Evolutionary conservation across 176 grass and related monocot species (phyloP).

Genomic region (Tuctoria greenei): DNA sequence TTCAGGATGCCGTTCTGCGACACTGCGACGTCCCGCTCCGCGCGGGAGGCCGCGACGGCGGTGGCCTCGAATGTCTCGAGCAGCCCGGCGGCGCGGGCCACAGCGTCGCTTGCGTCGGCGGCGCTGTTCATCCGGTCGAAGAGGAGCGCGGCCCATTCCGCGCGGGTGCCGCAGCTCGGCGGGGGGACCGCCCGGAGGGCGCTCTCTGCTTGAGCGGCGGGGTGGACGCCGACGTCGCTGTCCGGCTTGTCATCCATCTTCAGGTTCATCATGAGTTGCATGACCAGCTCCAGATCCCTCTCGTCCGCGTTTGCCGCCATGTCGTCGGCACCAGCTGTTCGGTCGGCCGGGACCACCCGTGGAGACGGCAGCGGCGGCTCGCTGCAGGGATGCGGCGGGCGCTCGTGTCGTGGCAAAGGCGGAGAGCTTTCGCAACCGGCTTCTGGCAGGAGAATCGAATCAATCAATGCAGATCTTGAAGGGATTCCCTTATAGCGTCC

Average conservation of each 20-base stretch:
- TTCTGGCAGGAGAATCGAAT: not conserved
- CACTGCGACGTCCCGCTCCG: not conserved
- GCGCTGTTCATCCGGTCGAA: not conserved
- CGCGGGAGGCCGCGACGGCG: not conserved
- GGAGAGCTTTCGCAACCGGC: not conserved
- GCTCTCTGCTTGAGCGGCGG: not conserved
- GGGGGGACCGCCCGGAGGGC: not conserved
- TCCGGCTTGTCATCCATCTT: not conserved
- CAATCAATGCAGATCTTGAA: not conserved
- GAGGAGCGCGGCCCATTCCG: not conserved
- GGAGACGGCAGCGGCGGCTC: not conserved
- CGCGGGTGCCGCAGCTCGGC: not conserved
- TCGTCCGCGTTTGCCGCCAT: not conserved
- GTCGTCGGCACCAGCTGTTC: not conserved
- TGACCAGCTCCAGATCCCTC: not conserved
- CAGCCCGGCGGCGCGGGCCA: not conserved
- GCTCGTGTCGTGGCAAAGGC: not conserved
- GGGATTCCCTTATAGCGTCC: not conserved
- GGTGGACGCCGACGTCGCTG: not conserved
- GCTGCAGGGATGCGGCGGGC: too few relatives aligned
- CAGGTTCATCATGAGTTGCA: not conserved
- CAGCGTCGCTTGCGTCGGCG: not conserved
- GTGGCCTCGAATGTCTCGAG: slow-evolving; percentile 14
- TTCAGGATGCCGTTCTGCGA: slow-evolving; percentile 18
- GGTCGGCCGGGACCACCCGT: not conserved